phyloP scores from a whole-genome alignment of 2,329 filamentous ascomycete species.

The Sodiomyces alkalinus region DNA sequence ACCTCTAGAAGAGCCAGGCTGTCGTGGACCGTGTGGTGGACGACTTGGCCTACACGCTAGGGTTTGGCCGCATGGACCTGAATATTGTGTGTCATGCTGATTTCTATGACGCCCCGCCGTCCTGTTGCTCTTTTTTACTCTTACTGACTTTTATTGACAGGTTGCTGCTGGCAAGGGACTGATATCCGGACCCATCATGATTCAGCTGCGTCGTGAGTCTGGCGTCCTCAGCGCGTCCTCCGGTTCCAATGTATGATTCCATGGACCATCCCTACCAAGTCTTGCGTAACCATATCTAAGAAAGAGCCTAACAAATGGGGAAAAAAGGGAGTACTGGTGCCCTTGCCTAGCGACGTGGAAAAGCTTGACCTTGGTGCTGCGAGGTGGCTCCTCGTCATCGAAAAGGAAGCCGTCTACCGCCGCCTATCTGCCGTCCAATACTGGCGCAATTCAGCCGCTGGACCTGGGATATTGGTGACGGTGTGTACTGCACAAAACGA shows the following conservation, averaged over 20 bases:
- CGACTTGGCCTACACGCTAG: constrained; percentile 56
- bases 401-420: constrained; percentile 43
- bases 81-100: constrained; percentile 44
- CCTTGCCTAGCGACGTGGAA: constrained; percentile 32
- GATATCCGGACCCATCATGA: constrained; percentile 40
- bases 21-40: constrained; percentile 61
- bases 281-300: no score
- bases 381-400: constrained; percentile 57
- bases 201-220: constrained; percentile 25
- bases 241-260: constrained; percentile 14
- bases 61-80: constrained; percentile 44
- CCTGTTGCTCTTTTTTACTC: constrained; percentile 1
- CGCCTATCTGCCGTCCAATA: not conserved
- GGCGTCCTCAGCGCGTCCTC: constrained; percentile 13
- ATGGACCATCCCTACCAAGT: not conserved
- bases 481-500: no score
- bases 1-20: constrained; percentile 53
- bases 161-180: constrained; percentile 62
- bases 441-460: not conserved
- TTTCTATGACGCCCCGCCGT: not conserved
- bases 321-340: constrained; percentile 47
- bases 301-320: no score
- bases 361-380: constrained; percentile 31
- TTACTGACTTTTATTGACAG: constrained; percentile 21
- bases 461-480: not conserved